A percentile compares a stretch with the other conserved stretches of the same genome.
Conservation (phyloP, 2,329 filamentous ascomycete species). For the Herpotrichia juniperi region DNA sequence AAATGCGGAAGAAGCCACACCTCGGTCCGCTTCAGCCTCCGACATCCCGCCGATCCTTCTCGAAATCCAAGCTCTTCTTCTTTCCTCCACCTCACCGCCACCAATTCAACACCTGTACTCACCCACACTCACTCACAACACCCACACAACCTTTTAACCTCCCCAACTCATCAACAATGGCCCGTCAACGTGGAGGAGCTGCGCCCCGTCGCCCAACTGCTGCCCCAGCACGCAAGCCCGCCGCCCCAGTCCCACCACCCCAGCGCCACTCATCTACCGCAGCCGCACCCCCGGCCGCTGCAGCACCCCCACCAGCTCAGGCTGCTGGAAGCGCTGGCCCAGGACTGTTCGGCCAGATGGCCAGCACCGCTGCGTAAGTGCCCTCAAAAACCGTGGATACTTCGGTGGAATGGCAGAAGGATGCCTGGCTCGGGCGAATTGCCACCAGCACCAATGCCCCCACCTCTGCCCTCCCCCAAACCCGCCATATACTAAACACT, state of each 20-base stretch:
- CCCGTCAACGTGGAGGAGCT: conserved; percentile 56
- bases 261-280: conserved; percentile 72
- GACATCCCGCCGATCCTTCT: conserved; percentile 13
- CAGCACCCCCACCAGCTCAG: conserved; percentile 56
- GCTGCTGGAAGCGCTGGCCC: conserved; percentile 64
- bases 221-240: conserved; percentile 46
- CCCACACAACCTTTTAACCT: conserved; percentile 7
- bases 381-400: no score
- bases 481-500: neutral
- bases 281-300: conserved; percentile 56
- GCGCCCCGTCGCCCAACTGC: conserved; percentile 53
- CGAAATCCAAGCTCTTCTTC: conserved; percentile 12
- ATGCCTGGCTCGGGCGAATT: no score
- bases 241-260: conserved; percentile 60
- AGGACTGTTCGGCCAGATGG: conserved; percentile 95
- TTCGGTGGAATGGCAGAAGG: no score
- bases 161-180: conserved; percentile 44
- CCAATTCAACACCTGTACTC: conserved; percentile 8
- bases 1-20: neutral
- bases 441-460: no score
- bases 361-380: conserved; percentile 93
- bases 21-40: conserved; percentile 3
- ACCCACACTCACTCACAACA: neutral
- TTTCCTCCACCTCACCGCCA: neutral
- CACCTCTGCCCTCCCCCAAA: neutral